These are phyloP conservation scores for Rhizoclosmatium globosum DNA, from an alignment of 192 early-diverging fungal species.

Conservation along the genomic window DNA sequence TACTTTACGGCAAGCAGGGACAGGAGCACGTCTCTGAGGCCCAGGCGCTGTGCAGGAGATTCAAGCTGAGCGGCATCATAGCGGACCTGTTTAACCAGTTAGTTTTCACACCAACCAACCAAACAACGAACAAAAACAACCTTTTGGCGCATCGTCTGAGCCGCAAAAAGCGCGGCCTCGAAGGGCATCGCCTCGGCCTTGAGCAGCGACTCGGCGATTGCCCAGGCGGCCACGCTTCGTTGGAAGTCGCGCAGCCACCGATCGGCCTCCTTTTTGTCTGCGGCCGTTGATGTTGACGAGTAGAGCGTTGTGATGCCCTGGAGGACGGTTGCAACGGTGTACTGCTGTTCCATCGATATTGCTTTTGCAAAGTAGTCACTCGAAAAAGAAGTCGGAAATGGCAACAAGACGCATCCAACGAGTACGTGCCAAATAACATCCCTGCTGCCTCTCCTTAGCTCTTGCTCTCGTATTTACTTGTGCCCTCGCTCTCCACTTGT, in stretches of 20 bases:
- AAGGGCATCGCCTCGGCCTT: slow-evolving; percentile 58
- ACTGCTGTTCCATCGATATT: neutral
- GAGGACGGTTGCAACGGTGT: neutral
- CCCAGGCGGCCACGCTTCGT: slow-evolving; percentile 91
- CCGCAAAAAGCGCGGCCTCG: slow-evolving; percentile 85
- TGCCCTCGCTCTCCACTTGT: neutral
- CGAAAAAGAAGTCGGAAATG: neutral
- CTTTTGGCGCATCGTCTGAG: slow-evolving; percentile 93
- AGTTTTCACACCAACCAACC: too few relatives aligned
- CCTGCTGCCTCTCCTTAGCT: too few relatives aligned
- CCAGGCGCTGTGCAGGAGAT: slow-evolving; percentile 56
- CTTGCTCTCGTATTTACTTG: too few relatives aligned
- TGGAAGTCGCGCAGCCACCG: slow-evolving; percentile 87
- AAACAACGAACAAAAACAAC: slow-evolving; percentile 41
- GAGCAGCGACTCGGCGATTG: slow-evolving; percentile 77
- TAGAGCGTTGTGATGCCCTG: slow-evolving; percentile 3
- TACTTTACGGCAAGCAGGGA: slow-evolving; percentile 62
- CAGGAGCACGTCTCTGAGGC: slow-evolving; percentile 83
- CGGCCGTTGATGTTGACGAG: neutral
- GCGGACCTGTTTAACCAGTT: slow-evolving; percentile 65
- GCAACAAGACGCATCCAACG: neutral
- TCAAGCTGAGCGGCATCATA: slow-evolving; percentile 83
- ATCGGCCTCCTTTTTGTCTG: slow-evolving; percentile 56
- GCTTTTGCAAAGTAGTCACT: neutral
- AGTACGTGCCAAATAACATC: neutral